Evolutionary conservation across 108 stramenopile genomes (phyloP).

Genomic region (Nannochloropsis granulata): DNA sequence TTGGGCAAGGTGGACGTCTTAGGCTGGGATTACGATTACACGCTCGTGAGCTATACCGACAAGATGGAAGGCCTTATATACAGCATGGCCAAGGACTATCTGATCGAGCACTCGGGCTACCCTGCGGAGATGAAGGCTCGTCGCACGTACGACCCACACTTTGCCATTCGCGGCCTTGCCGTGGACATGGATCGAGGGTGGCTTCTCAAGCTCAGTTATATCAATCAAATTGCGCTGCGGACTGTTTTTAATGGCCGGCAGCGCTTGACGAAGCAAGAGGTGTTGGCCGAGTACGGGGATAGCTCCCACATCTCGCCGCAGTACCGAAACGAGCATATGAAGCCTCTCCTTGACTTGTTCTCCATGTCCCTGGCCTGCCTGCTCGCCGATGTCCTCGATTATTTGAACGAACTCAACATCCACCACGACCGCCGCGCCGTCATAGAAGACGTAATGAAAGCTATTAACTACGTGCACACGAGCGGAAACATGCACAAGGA

Average conservation of each 20-base stretch:
- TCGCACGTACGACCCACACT: slow-evolving; percentile 57
- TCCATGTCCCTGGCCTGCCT: slow-evolving; percentile 87
- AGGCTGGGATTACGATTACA: slow-evolving; percentile 93
- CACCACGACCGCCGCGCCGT: slow-evolving; percentile 23
- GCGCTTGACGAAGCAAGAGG: slow-evolving; percentile 47
- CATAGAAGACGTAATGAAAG: slow-evolving; percentile 65
- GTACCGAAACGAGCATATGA: slow-evolving; percentile 6
- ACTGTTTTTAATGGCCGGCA: slow-evolving; percentile 61
- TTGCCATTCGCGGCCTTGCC: slow-evolving; percentile 77
- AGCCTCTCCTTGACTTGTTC: slow-evolving; percentile 83
- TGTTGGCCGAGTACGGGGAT: slow-evolving; percentile 67
- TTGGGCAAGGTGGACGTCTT: slow-evolving; percentile 71
- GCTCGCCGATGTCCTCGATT: slow-evolving; percentile 84
- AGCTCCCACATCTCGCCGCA: neutral
- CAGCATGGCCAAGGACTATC: slow-evolving; percentile 63
- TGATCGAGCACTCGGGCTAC: slow-evolving; percentile 66
- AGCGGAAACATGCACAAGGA: slow-evolving; percentile 76
- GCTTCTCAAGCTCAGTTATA: slow-evolving; percentile 82
- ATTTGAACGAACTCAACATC: slow-evolving; percentile 59
- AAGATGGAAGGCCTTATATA: slow-evolving; percentile 72
- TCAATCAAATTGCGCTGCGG: slow-evolving; percentile 77
- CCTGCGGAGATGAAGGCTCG: slow-evolving; percentile 56
- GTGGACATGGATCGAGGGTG: slow-evolving; percentile 84
- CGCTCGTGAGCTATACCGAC: slow-evolving; percentile 70
- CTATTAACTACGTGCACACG: slow-evolving; percentile 73